Base-by-base conservation (phyloP, 1,284 basidiomycete species). In the Phellopilus nigrolimitatus region DNA sequence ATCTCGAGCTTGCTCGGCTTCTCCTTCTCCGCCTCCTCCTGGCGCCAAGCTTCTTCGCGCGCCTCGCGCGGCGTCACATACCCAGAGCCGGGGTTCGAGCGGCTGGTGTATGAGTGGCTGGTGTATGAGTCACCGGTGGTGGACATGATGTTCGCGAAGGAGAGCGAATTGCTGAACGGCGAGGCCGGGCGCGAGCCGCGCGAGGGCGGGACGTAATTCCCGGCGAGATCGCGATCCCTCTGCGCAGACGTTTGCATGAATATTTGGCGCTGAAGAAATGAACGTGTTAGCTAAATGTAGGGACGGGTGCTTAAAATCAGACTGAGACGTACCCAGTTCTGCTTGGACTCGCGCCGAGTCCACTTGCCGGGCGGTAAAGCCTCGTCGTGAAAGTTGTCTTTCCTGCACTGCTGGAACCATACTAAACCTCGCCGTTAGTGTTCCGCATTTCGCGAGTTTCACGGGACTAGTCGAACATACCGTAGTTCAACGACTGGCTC, bases 401-500 rank as follows among this genome's bases (percentile, higher is more conserved):
- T 86, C 54, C 88, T 71, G 62, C 88, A 88, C 59, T 88, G 84
- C 59, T 90, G 85, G 72, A 93, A 95, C 91, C 91, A 95, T 3
- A 94, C 91, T 95, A 59, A 1, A 46, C 10, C 19, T 30, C 27
- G 10, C 47, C 28, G 12, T 49, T 33, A 53, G 42, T 13, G 25
- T 9, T 40, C 7, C 30, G 25, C 53, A 22, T 55, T 43, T 27
- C 39, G 30, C 41, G 57, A 33, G 33, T 28, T 36, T 12, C 54
- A 33, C 22, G 44, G 34, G 30, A 28, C 21, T 50, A 25, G 21
- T 51, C 40, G 17, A 28, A 19, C 82, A 52, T 57, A 91, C 91
- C 83, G 64, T 95, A 93, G 66, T 95, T 95, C 53, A 95, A 64
- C 0, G 90, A 89, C 68, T 92, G 89, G 56, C 88, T 91, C 66